phyloP scores from a whole-genome alignment of 2,329 filamentous ascomycete genomes.

The Fusarium sp. region DNA sequence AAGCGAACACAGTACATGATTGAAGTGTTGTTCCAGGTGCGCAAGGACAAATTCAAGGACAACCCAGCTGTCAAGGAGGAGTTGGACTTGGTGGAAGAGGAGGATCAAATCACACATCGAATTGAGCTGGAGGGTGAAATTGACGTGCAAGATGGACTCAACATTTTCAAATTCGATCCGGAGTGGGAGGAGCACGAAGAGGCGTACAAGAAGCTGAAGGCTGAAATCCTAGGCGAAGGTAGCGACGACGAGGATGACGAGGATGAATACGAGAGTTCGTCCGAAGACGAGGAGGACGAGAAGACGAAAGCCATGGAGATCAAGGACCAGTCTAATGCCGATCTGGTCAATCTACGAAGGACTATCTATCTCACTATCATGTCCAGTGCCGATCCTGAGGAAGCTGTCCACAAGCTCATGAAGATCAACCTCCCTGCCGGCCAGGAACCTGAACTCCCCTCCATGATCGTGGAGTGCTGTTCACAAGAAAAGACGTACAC shows the following conservation, averaged over 20 bases:
- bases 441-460: slow-evolving; percentile 88
- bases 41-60: slow-evolving; percentile 97
- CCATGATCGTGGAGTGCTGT: slow-evolving; percentile 97
- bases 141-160: slow-evolving; percentile 85
- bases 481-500: slow-evolving; percentile 97
- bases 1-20: slow-evolving; percentile 99
- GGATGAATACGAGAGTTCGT: slow-evolving; percentile 71
- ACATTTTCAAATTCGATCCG: slow-evolving; percentile 93
- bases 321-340: slow-evolving; percentile 96
- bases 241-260: slow-evolving; percentile 81
- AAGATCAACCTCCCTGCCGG: slow-evolving; percentile 88
- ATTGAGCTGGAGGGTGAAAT: slow-evolving; percentile 84
- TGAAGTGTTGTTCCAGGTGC: slow-evolving; percentile 94
- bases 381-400: slow-evolving; percentile 95
- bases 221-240: slow-evolving; percentile 93
- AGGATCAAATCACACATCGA: slow-evolving; percentile 95
- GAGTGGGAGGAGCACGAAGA: slow-evolving; percentile 92
- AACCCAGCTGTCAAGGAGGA: slow-evolving; percentile 92
- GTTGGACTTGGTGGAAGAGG: slow-evolving; percentile 93
- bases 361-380: slow-evolving; percentile 98
- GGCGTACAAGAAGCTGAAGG: slow-evolving; percentile 88
- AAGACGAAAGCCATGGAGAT: slow-evolving; percentile 90
- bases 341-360: slow-evolving; percentile 90
- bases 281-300: slow-evolving; percentile 76
- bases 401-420: slow-evolving; percentile 97